phyloP scores from a whole-genome alignment of 805 yeast genomes.

The Saccharomycopsis oosterbeekiorum region DNA sequence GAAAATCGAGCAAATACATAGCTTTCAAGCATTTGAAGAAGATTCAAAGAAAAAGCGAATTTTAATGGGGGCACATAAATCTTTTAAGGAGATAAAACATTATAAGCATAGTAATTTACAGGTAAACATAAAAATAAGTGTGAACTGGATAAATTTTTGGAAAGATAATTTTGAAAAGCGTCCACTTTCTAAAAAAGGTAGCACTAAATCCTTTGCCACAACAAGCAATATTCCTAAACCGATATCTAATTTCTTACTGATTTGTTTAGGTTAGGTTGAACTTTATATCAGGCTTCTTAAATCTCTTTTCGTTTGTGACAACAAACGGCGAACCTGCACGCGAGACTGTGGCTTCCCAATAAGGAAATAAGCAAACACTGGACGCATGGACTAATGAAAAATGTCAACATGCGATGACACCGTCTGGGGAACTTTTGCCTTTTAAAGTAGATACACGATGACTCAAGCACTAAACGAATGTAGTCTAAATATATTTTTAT shows the following conservation, averaged over 20 bases:
- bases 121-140: not conserved
- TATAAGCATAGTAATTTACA: not conserved
- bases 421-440: not conserved
- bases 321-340: not conserved
- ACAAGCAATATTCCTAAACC: not conserved
- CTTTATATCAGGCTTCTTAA: not conserved
- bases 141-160: not conserved
- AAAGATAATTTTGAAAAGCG: not conserved
- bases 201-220: not conserved
- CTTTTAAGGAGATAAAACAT: not conserved
- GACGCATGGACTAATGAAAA: not conserved
- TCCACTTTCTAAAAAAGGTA: not conserved
- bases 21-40: not conserved
- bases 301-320: not conserved
- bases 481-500: not conserved
- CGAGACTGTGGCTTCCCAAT: not conserved
- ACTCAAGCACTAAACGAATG: not conserved
- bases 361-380: not conserved
- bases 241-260: not conserved
- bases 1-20: not conserved
- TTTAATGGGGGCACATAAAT: not conserved
- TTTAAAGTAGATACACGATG: not conserved
- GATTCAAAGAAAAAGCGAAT: not conserved
- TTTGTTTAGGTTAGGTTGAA: not conserved
- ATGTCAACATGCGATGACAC: conserved; percentile 1